Base-by-base conservation (phyloP, 75 land plant species). In the Picea sitchensis region DNA sequence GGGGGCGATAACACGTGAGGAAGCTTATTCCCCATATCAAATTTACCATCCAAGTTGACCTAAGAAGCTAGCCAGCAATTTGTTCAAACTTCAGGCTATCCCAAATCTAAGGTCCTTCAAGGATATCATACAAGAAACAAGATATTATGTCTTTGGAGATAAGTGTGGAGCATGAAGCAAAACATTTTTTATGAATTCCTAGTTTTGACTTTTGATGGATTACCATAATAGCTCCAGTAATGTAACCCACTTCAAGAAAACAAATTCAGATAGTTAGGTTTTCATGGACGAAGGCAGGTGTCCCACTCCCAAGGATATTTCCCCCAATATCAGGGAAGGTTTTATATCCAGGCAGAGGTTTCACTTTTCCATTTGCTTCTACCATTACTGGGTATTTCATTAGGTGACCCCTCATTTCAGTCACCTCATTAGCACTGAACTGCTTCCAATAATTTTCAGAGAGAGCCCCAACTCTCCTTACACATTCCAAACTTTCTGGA, bases 281-380 rank as follows among this genome's bases (percentile, higher is more conserved):
- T 63, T 94, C 96, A 67, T 89, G 94, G 61, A 92, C 79, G 56
- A 76, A 82, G 14, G 73, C 75, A 58, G 82, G 83, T 23, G 92
- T 76, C 12, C 95, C 92, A 14, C 90, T 76, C 8, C 95, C 92
- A 23, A 85, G 54, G 36, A 94, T 82, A 5, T 84, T 84, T n/a
- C 96, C 96, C 47, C 94, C 96, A 31, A 92, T 77, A 62, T 94
- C 96, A 13, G 92, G 95, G 61, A 94, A 94, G 18, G 85, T 81
- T 81, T 87, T 87, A 65, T 77, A 80, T 21, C 88, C 91, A 30
- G 89, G 85, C 32, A 94, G 79, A 74, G 90, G 82, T 58, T 72
- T 81, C 59, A 94, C 86, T 61, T 88, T 88, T 31, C 96, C 96
- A 13, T 65, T 83, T 21, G 79, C 20, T 75, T 87, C 85, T 51